These are phyloP conservation scores for Candida parachauliodes DNA, from an alignment of 805 yeast species.

Conservation along the genomic window DNA sequence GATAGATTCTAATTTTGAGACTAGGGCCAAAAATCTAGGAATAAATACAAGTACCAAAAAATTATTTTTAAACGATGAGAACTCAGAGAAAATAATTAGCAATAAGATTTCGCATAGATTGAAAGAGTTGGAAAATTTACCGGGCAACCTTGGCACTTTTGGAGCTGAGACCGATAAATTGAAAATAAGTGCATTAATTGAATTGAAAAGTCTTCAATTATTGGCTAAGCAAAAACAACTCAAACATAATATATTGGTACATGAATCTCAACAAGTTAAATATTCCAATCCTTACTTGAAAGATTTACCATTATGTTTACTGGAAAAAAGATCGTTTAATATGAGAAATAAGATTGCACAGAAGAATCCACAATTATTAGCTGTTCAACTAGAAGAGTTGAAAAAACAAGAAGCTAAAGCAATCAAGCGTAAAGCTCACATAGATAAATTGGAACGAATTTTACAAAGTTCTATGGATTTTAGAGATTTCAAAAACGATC, in stretches of 20 bases:
- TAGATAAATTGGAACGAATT: constrained; percentile 40
- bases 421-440: constrained; percentile 50
- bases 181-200: constrained; percentile 65
- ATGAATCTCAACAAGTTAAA: constrained; percentile 54
- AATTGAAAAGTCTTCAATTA: constrained; percentile 63
- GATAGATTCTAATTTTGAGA: constrained; percentile 16
- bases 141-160: constrained; percentile 66
- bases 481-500: constrained; percentile 17
- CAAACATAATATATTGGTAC: constrained; percentile 56
- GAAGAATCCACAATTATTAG: constrained; percentile 70
- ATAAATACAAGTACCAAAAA: constrained; percentile 28
- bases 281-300: constrained; percentile 49
- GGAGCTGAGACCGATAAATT: constrained; percentile 45
- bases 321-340: constrained; percentile 67
- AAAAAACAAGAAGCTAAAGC: constrained; percentile 53
- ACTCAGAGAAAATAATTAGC: constrained; percentile 51
- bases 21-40: constrained; percentile 41
- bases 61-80: constrained; percentile 18
- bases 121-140: constrained; percentile 58
- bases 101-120: constrained; percentile 56
- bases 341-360: constrained; percentile 67
- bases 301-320: constrained; percentile 52
- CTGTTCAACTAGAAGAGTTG: constrained; percentile 72
- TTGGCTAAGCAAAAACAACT: constrained; percentile 68
- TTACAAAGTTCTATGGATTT: constrained; percentile 24